Evolutionary conservation across 2,329 filamentous ascomycete genomes (phyloP).

Genomic region (Diplocarpon rosae): DNA sequence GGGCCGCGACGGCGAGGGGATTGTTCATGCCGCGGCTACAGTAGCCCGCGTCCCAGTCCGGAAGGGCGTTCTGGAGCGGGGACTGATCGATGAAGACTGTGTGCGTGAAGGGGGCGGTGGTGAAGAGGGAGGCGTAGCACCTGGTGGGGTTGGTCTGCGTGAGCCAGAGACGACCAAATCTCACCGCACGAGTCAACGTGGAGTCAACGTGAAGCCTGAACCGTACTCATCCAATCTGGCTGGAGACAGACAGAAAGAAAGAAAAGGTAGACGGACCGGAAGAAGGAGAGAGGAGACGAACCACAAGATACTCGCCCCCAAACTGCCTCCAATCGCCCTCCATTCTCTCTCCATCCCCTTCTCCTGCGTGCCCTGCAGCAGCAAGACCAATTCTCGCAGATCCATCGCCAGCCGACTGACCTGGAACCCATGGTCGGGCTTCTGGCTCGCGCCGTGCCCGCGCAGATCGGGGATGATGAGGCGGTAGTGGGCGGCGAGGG

Average conservation of each 20-base stretch:
- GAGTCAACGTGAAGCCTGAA: no score
- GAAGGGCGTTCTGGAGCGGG: constrained; percentile 23
- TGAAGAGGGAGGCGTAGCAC: constrained; percentile 26
- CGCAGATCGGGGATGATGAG: constrained; percentile 25
- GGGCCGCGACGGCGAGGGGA: constrained; percentile 16
- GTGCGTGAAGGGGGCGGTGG: constrained; percentile 19
- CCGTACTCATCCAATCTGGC: no score
- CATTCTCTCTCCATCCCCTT: constrained; percentile 6
- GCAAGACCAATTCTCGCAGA: constrained; percentile 19
- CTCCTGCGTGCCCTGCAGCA: constrained; percentile 1
- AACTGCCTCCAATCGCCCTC: constrained; percentile 23
- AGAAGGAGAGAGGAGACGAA: constrained; percentile 5
- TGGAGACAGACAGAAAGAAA: background rate
- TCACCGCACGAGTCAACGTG: background rate
- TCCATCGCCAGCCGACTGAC: constrained; percentile 26
- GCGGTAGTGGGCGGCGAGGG: constrained; percentile 16
- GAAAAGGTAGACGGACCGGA: background rate
- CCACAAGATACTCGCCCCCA: constrained; percentile 27
- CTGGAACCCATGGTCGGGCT: constrained; percentile 23
- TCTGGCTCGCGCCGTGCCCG: constrained; percentile 23
- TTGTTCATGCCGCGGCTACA: constrained; percentile 26
- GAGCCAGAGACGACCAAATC: no score
- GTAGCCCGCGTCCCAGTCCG: constrained; percentile 20
- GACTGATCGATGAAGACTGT: constrained; percentile 26
- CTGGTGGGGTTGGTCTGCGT: no score